Conservation (phyloP, 495 filamentous ascomycete genomes). For the Penicillium antarcticum region DNA sequence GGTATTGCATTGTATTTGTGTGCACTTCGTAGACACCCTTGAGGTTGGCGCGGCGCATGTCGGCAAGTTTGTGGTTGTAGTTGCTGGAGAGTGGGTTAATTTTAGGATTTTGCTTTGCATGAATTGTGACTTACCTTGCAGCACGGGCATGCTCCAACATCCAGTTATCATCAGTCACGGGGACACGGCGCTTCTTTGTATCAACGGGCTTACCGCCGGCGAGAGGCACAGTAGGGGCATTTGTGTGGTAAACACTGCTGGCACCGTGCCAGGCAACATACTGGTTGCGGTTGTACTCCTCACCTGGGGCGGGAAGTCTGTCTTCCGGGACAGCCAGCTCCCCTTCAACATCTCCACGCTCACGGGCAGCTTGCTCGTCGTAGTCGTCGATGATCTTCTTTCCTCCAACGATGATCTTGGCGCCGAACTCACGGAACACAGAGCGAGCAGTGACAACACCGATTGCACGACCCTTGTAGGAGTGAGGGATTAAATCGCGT, state of each 20-base stretch:
- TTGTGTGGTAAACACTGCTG: constrained; percentile 89
- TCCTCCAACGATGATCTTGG: constrained; percentile 89
- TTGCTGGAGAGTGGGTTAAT: constrained; percentile 51
- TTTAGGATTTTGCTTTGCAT: background rate
- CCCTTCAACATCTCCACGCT: constrained; percentile 81
- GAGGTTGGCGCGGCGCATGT: constrained; percentile 61
- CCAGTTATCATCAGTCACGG: constrained; percentile 97
- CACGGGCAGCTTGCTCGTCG: constrained; percentile 70
- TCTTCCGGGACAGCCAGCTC: constrained; percentile 88
- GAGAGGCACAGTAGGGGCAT: constrained; percentile 70
- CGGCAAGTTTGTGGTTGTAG: constrained; percentile 71
- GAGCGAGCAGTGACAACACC: constrained; percentile 95
- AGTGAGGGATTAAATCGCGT: constrained; percentile 90
- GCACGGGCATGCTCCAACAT: constrained; percentile 90
- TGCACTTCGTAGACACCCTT: constrained; percentile 87
- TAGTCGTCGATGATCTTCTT: constrained; percentile 87
- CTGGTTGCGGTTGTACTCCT: constrained; percentile 87
- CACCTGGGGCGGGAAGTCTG: constrained; percentile 62
- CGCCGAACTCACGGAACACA: constrained; percentile 95
- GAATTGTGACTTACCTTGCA: constrained; percentile 62
- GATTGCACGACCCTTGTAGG: constrained; percentile 96
- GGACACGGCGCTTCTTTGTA: constrained; percentile 75
- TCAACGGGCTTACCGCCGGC: constrained; percentile 68
- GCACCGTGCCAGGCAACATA: constrained; percentile 99
- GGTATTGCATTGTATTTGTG: constrained; percentile 86